A percentile compares a stretch with the other conserved stretches of the same genome.
Conservation (phyloP, 1,139 yeast genomes). For the Arxiozyma telluris region DNA sequence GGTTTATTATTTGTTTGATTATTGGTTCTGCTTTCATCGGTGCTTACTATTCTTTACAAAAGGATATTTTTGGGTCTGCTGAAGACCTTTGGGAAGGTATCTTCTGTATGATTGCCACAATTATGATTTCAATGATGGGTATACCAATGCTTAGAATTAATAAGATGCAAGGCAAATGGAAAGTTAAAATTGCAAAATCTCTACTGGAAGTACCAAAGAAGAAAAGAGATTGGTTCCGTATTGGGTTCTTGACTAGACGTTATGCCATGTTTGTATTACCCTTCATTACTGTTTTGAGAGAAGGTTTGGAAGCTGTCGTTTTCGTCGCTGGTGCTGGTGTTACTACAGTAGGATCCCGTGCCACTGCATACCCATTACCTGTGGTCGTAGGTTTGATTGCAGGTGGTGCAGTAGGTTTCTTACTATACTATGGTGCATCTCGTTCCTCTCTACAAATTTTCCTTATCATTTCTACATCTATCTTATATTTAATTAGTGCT, state of each 20-base stretch:
- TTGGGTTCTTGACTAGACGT: constrained; percentile 39
- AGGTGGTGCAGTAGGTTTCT: constrained; percentile 59
- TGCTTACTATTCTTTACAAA: constrained; percentile 67
- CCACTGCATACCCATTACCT: constrained; percentile 73
- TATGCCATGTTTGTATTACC: constrained; percentile 76
- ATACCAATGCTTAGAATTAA: constrained; percentile 75
- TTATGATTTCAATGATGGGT: constrained; percentile 85
- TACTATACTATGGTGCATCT: constrained; percentile 70
- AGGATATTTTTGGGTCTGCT: constrained; percentile 72
- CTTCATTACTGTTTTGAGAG: constrained; percentile 74
- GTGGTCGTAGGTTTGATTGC: constrained; percentile 67
- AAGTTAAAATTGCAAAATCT: constrained; percentile 51
- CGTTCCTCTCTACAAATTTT: constrained; percentile 67
- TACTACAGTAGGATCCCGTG: constrained; percentile 40
- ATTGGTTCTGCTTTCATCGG: constrained; percentile 70
- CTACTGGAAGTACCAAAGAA: constrained; percentile 37
- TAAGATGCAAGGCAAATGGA: constrained; percentile 85
- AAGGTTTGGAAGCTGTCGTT: constrained; percentile 87
- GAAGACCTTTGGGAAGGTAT: constrained; percentile 91
- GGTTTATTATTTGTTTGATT: constrained; percentile 62
- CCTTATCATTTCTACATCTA: constrained; percentile 69
- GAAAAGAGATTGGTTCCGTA: constrained; percentile 31
- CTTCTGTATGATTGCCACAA: constrained; percentile 69
- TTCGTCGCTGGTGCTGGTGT: constrained; percentile 86
- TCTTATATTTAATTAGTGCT: constrained; percentile 76